Base-by-base conservation (phyloP, 2,329 filamentous ascomycete genomes). In the Ascochyta lentis region DNA sequence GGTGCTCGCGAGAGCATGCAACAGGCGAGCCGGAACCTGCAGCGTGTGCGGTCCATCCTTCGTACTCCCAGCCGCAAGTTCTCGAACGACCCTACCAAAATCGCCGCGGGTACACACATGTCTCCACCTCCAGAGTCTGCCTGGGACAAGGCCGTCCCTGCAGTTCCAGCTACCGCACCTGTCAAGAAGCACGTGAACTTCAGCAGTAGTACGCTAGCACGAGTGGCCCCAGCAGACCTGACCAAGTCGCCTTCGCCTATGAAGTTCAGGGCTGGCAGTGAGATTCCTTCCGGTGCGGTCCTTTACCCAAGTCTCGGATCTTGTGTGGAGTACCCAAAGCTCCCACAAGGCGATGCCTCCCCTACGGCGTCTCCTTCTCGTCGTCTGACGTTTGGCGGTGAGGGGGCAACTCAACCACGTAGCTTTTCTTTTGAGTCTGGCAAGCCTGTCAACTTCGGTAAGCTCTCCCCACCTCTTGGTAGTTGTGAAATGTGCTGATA, bases 181-280 rank as follows among this genome's bases (percentile, higher is more conserved):
- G 83, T 87, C 23, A 90, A 87, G 74, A 96, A 96, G 78, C 88
- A 85, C 52, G 91, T 96, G 33, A 87, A 90, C 46, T 96, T 96
- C 68, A 92, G 89, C 0, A 88, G 88, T 0, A 87, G 86, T 58
- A 87, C 88, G 33, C 84, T 90, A 61, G 61, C 78, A 71, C 65
- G 73, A 56, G 54, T 67, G 9, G 63, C 72, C 22, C 59, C 65
- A 16, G 69, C 74, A 16, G 73, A 72, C 35, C 38, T 71, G 35
- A 64, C 64, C 56, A 70, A 73, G 47, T 74, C 72, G 27, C 72
- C 71, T 10, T 74, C 72, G 9, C 74, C 72, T 1, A 68, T 73
- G 61, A 74, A 74, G 58, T 59, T 70, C 43, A 67, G 68, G 23
- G 72, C 72, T 29, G 69, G 67, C 27, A 73, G 71, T 19, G 73